phyloP scores from a whole-genome alignment of 768 basidiomycete species.

The Suillus plorans region DNA sequence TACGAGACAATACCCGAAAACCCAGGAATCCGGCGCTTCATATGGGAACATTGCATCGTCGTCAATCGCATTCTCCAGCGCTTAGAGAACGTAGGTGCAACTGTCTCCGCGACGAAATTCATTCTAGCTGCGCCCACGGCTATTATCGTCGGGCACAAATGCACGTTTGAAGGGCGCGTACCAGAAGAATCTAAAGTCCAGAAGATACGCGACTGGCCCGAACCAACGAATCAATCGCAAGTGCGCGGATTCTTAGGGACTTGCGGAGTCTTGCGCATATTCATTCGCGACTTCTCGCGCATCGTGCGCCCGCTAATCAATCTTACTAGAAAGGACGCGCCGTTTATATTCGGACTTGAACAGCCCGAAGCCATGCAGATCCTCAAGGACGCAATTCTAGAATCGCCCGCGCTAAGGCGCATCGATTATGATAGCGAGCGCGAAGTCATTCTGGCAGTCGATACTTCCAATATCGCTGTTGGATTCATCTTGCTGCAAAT shows the following conservation, averaged over 20 bases:
- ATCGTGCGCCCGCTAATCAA: slow-evolving; percentile 21
- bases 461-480: too few relatives aligned
- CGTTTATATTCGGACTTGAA: slow-evolving; percentile 21
- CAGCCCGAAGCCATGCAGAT: too few relatives aligned
- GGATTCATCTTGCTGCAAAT: slow-evolving; percentile 15
- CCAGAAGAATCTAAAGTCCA: slow-evolving; percentile 26
- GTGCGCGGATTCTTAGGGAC: slow-evolving; percentile 31
- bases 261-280: slow-evolving; percentile 24
- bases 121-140: slow-evolving; percentile 4
- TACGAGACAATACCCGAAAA: slow-evolving; percentile 39
- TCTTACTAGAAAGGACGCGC: slow-evolving; percentile 25
- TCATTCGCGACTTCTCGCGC: slow-evolving; percentile 27
- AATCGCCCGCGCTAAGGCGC: too few relatives aligned
- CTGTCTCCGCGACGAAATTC: slow-evolving; percentile 35
- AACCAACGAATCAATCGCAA: slow-evolving; percentile 8
- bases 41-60: slow-evolving; percentile 39
- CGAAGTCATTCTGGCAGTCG: too few relatives aligned
- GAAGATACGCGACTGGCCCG: slow-evolving; percentile 33
- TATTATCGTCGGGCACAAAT: slow-evolving; percentile 37
- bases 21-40: slow-evolving; percentile 33
- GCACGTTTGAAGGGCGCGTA: slow-evolving; percentile 32
- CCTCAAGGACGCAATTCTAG: too few relatives aligned
- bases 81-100: slow-evolving; percentile 37
- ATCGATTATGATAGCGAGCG: too few relatives aligned
- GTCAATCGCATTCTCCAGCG: slow-evolving; percentile 37